Evolutionary conservation across 495 filamentous ascomycete species (phyloP).

Genomic region (Aspergillus panamensis): DNA sequence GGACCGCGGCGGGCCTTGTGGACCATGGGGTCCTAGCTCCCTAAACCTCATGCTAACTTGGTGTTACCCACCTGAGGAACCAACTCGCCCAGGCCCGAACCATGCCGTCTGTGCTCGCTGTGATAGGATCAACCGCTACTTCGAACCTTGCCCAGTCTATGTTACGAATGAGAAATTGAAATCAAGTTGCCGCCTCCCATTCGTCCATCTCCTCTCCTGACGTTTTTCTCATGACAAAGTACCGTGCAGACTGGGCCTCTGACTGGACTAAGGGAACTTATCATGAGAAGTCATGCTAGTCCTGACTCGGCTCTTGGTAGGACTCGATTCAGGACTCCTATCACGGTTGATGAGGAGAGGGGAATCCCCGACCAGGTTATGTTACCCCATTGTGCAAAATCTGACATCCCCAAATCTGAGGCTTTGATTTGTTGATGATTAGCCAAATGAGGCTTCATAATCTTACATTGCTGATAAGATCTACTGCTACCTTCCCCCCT

Average conservation of each 20-base stretch:
- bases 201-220: constrained; percentile 18
- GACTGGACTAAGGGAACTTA: constrained; percentile 14
- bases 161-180: constrained; percentile 23
- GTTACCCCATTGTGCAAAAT: constrained; percentile 1
- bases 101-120: constrained; percentile 12
- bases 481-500: not conserved
- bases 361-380: not conserved
- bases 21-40: constrained; percentile 28
- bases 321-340: constrained; percentile 1
- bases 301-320: constrained; percentile 7
- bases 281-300: constrained; percentile 4
- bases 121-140: constrained; percentile 18
- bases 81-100: constrained; percentile 11
- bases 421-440: constrained; percentile 15
- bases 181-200: constrained; percentile 18
- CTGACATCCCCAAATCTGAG: constrained; percentile 11
- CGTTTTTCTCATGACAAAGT: constrained; percentile 27
- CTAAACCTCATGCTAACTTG: constrained; percentile 19
- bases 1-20: constrained; percentile 29
- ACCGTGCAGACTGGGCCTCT: constrained; percentile 22
- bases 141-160: constrained; percentile 7
- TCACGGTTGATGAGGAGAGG: not conserved
- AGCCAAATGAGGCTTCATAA: constrained; percentile 18
- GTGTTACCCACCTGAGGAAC: constrained; percentile 10
- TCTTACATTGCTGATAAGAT: constrained; percentile 6